Evolutionary conservation across 176 grass and related monocot species (phyloP).

Genomic region (Phoenix dactylifera): DNA sequence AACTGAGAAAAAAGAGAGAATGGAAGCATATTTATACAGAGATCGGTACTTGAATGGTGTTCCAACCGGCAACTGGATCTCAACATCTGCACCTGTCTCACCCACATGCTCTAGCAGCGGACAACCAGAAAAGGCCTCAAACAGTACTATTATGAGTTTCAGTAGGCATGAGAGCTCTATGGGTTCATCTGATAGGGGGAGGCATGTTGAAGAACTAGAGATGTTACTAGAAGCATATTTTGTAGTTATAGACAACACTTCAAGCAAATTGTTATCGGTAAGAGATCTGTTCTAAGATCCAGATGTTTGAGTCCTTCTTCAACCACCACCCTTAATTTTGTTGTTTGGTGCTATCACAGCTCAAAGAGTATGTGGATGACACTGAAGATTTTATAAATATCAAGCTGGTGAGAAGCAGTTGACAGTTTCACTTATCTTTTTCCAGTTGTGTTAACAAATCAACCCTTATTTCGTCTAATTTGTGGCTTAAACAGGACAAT

Average conservation of each 20-base stretch:
- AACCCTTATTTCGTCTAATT: background rate
- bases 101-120: constrained; percentile 14
- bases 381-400: constrained; percentile 22
- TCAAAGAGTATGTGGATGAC: constrained; percentile 19
- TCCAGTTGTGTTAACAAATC: background rate
- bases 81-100: constrained; percentile 11
- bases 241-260: constrained; percentile 14
- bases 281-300: background rate
- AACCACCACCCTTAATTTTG: background rate
- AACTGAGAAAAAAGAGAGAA: constrained; percentile 17
- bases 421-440: background rate
- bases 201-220: constrained; percentile 15
- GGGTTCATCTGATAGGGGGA: constrained; percentile 5
- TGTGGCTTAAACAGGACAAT: constrained; percentile 8
- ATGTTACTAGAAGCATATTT: constrained; percentile 24
- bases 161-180: constrained; percentile 12
- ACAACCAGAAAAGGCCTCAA: constrained; percentile 12
- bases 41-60: background rate
- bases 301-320: too few species aligned
- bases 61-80: constrained; percentile 1
- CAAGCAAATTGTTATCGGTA: constrained; percentile 21
- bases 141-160: constrained; percentile 4
- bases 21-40: constrained; percentile 9
- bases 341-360: background rate
- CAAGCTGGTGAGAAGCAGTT: constrained; percentile 6